Evolutionary conservation across 129 eudicot genomes (phyloP), one percentile per base, ranked within the genome.

Genomic region (Lonicera japonica): DNA sequence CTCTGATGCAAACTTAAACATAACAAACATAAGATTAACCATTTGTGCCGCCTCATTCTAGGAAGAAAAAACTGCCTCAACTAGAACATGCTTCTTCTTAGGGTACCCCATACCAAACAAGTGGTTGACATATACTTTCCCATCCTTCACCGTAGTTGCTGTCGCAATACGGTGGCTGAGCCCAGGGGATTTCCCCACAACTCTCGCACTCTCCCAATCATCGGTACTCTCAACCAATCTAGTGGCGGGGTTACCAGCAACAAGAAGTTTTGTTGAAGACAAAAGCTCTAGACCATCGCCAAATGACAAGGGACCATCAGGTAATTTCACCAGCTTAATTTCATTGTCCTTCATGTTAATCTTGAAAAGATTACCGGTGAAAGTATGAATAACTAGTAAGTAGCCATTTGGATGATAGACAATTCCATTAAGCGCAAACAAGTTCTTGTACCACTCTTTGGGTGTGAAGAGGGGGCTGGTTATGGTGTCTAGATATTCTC

Each of bases 61-160:
- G 15, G 56, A 83, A 56, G 82, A 62, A 68, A 94, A 94, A 19
- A 63, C 75, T n/a, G 96, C 99, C 74, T 94, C 95, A 10, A 82
- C 75, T 43, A 94, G 82, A 13, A 80, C 77, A 65, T 94, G 99
- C 60, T 85, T 92, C 70, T 75, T 88, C 80, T 76, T 94, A 1
- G 99, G 99, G 77, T 80, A 94, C 12, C 99, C 99, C 75, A 92
- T 75, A 20, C 95, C 96, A 71, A 88, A 58, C 40, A 88, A 23
- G 54, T 94, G 96, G 68, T 71, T 88, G 21, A 94, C 65, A 62
- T 88, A 94, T 43, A 85, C 87, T 80, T 76, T 94, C 22, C 87
- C 96, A 54, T 85, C 99, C 83, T 94, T 94, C 58, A 88, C 86
- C 14, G 77, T 75, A 0, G 89, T 84, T 0, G 89, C 87, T 0